phyloP scores from a whole-genome alignment of 1,139 yeast genomes.

The Lodderomyces pseudojiufengensis region DNA sequence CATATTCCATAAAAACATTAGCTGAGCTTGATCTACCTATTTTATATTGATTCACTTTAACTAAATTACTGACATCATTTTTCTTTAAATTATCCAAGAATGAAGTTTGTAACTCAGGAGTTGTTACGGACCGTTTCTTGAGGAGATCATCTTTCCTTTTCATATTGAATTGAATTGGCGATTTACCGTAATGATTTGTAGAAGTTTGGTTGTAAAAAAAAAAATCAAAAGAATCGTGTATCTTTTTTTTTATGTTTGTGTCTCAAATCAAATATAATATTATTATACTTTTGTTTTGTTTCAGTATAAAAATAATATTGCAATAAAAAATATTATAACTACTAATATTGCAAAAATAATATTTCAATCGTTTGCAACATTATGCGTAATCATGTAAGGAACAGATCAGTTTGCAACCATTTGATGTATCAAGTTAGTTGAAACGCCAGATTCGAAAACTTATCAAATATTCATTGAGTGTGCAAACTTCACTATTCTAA shows the following conservation, averaged over 20 bases:
- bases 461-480: too few relatives aligned
- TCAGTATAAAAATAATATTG: too few relatives aligned
- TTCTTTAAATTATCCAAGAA: background rate
- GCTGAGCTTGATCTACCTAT: constrained; percentile 12
- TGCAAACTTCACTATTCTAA: too few relatives aligned
- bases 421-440: too few relatives aligned
- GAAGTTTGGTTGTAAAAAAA: constrained; percentile 3
- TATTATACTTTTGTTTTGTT: background rate
- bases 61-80: constrained; percentile 3
- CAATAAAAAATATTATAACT: too few relatives aligned
- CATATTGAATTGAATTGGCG: background rate
- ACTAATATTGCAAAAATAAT: too few relatives aligned
- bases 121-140: constrained; percentile 2
- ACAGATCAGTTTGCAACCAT: too few relatives aligned
- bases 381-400: too few relatives aligned
- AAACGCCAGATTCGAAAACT: too few relatives aligned
- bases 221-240: background rate
- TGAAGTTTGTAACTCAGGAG: background rate
- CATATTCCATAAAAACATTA: constrained; percentile 13
- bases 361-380: too few relatives aligned
- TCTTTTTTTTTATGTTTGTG: background rate
- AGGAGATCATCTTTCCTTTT: background rate
- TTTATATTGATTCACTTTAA: constrained; percentile 10
- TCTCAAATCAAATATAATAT: background rate
- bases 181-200: background rate